Evolutionary conservation across 2,329 filamentous ascomycete species (phyloP), one percentile per base, ranked within the genome.

Genomic region (Colletotrichum cereale): DNA sequence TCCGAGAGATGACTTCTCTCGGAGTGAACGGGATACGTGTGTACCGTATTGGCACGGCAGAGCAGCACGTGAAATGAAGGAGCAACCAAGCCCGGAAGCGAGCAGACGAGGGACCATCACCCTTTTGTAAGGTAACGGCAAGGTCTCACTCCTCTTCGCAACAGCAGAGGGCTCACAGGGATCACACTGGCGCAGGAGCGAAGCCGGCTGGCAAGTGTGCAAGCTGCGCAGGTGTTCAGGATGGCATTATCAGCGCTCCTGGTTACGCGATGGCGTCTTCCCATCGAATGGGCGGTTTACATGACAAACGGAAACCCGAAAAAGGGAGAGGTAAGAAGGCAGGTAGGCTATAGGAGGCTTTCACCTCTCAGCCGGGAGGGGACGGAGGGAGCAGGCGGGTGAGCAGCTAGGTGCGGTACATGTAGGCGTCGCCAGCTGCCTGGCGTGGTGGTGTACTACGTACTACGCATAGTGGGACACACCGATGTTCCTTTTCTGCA

Each of bases 301-400:
- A 71, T 72, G 66, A 72, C 70, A 71, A 72, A 72, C 61, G 42
- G 56, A 72, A 72, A 66, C 60, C 36, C 61, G 18, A 66, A 66
- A 61, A 42, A 52, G 56, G 70, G 24, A 24, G 7, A 38, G n/a
- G 55, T 24, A 12, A 42, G 10, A 14, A 42, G 10, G 7, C 38
- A 11, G 21, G 21, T 24, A 21, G 26, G 18, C 42, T 44, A n/a
- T 7, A 44, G n/a, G 12, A 38, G 53, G 34, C 12, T 40, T 38
- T 56, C n/a, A 40, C 44, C 34, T 24, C 26, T 24, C 5, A 40
- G 21, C 36, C 29, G 52, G 52, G 52, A 10, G 44, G n/a, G 14
- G 5, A 44, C 14, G 34, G 29, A 42, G 24, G 40, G 21, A 60
- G 24, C 38, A 26, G 44, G 18, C 4, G 38, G 26, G 57, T 8